Conservation (phyloP, 768 basidiomycete species). For the Termitomyces sp. region DNA sequence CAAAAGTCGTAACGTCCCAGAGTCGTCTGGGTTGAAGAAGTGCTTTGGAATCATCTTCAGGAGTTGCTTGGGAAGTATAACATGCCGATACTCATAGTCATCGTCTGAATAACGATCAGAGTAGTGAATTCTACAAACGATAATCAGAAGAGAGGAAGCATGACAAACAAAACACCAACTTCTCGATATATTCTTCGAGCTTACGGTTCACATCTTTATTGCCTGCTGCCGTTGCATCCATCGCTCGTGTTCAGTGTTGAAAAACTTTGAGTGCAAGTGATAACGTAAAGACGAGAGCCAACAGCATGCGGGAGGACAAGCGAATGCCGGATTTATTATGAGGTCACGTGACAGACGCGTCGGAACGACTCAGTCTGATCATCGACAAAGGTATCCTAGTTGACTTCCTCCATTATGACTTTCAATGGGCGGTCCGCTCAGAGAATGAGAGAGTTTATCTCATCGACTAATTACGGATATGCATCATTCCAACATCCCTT, state of each 20-base stretch:
- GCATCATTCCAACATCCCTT: background rate
- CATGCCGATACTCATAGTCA: slow-evolving; percentile 92
- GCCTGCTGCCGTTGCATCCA: slow-evolving; percentile 24
- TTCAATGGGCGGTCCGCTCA: slow-evolving; percentile 8
- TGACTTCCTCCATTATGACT: slow-evolving; percentile 6
- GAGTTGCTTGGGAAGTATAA: slow-evolving; percentile 92
- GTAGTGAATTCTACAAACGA: slow-evolving; percentile 68
- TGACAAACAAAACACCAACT: slow-evolving; percentile 36
- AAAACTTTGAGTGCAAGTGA: background rate
- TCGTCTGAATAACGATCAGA: slow-evolving; percentile 93
- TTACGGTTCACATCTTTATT: slow-evolving; percentile 43
- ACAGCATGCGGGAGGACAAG: no score
- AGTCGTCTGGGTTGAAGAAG: slow-evolving; percentile 70
- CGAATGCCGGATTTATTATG: no score
- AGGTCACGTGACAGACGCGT: slow-evolving; percentile 10
- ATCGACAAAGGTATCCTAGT: no score
- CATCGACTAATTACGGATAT: background rate
- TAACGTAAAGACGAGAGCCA: background rate
- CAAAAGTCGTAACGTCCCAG: slow-evolving; percentile 78
- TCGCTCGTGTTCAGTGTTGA: slow-evolving; percentile 5
- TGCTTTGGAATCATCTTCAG: slow-evolving; percentile 91
- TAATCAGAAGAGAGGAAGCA: slow-evolving; percentile 13
- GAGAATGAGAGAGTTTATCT: background rate
- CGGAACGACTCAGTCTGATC: no score
- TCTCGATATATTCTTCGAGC: slow-evolving; percentile 77